Conservation (phyloP, 2,329 filamentous ascomycete species). For the Penicillium sp. region DNA sequence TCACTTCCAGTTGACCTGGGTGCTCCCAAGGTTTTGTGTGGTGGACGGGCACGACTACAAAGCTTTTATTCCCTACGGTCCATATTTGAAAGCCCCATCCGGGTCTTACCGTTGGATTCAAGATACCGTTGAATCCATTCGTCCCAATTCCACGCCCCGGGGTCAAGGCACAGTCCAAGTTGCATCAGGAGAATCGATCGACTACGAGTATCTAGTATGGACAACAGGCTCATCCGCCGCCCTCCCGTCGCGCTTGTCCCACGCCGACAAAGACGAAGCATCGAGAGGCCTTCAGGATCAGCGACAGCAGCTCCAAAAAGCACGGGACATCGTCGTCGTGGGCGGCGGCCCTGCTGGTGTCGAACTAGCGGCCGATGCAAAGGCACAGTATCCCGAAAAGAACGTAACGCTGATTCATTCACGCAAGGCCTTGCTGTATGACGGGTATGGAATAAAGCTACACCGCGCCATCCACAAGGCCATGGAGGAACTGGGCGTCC, state of each 20-base stretch:
- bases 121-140: conserved; percentile 44
- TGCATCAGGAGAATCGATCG: conserved; percentile 45
- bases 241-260: conserved; percentile 51
- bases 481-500: conserved; percentile 49
- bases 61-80: conserved; percentile 60
- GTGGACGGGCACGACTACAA: conserved; percentile 56
- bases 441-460: conserved; percentile 48
- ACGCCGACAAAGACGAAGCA: conserved; percentile 44
- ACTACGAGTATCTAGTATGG: conserved; percentile 57
- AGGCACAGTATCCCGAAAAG: conserved; percentile 56
- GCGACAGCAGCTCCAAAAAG: conserved; percentile 1
- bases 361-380: conserved; percentile 60
- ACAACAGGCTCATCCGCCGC: conserved; percentile 54
- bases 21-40: conserved; percentile 59
- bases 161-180: conserved; percentile 39
- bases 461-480: conserved; percentile 41
- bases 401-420: conserved; percentile 59
- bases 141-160: conserved; percentile 1
- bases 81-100: conserved; percentile 38
- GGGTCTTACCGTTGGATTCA: conserved; percentile 43
- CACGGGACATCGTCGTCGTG: conserved; percentile 43
- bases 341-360: conserved; percentile 63
- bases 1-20: conserved; percentile 62
- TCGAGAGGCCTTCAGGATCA: conserved; percentile 42
- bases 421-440: conserved; percentile 51